These are phyloP conservation scores for Aspergillus pseudoterreus DNA, from an alignment of 2,329 filamentous ascomycete species.

Conservation along the genomic window DNA sequence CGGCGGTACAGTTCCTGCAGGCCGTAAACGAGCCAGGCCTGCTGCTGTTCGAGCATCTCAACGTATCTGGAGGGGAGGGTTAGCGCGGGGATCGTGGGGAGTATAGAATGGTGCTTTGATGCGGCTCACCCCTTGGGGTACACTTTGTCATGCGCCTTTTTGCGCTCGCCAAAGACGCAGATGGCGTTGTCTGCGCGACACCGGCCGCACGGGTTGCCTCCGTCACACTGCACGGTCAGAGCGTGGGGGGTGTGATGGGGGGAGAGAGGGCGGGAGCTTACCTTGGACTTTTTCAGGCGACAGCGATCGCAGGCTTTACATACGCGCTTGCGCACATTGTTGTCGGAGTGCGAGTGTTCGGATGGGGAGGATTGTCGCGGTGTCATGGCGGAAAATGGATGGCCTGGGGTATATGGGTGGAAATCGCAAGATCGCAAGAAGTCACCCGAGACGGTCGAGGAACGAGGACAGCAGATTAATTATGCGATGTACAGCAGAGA, in stretches of 20 bases:
- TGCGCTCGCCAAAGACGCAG: conserved; percentile 63
- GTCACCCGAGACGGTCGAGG: too few species aligned
- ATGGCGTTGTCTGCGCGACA: conserved; percentile 63
- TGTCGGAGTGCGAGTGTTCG: conserved; percentile 42
- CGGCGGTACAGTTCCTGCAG: conserved; percentile 59
- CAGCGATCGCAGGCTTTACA: conserved; percentile 66
- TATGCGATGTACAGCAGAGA: background rate
- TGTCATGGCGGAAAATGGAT: conserved; percentile 29
- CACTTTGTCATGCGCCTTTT: conserved; percentile 64
- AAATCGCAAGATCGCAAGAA: too few species aligned
- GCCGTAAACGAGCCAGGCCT: conserved; percentile 58
- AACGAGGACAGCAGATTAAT: background rate
- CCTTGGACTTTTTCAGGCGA: conserved; percentile 64
- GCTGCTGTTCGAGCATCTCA: conserved; percentile 65
- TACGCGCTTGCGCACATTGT: conserved; percentile 56
- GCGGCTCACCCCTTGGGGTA: conserved; percentile 62
- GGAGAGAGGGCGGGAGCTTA: conserved; percentile 22
- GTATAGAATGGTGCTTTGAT: background rate
- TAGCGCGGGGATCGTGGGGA: conserved; percentile 1
- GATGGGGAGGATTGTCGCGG: conserved; percentile 40
- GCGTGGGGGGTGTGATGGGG: conserved; percentile 2
- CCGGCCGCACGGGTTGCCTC: conserved; percentile 57
- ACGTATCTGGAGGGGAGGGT: conserved; percentile 50
- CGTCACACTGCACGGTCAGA: conserved; percentile 52
- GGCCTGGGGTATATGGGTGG: too few species aligned